phyloP scores from a whole-genome alignment of 2,329 filamentous ascomycete species.

The Xylaria polymorpha region DNA sequence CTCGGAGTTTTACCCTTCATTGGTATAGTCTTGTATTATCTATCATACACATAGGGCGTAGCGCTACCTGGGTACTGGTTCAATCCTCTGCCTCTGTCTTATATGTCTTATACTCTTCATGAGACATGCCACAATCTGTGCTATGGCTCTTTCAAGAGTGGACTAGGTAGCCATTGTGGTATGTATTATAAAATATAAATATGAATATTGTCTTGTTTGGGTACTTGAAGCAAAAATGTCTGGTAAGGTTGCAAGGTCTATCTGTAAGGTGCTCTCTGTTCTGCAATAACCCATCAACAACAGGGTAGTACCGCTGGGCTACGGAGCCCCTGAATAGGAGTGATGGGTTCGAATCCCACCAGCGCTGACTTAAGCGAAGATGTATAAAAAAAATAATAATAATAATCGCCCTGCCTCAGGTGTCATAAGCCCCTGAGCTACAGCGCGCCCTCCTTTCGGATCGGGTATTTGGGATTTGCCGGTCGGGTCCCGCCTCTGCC shows the following conservation, averaged over 20 bases:
- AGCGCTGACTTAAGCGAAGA: background rate
- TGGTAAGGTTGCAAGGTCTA: background rate
- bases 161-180: too few relatives aligned
- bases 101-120: background rate
- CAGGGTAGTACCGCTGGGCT: background rate
- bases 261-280: background rate
- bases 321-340: background rate
- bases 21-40: too few relatives aligned
- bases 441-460: slow-evolving; percentile 28
- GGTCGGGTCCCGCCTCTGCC: slow-evolving; percentile 8
- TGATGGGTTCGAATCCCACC: background rate
- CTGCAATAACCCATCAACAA: too few relatives aligned
- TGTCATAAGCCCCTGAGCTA: slow-evolving; percentile 17
- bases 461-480: slow-evolving; percentile 15
- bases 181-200: too few relatives aligned
- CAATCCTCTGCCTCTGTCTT: background rate
- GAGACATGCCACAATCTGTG: background rate
- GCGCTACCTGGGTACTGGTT: background rate
- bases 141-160: too few relatives aligned
- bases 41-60: too few relatives aligned
- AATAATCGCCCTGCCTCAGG: slow-evolving; percentile 8
- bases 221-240: background rate
- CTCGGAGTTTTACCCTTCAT: too few relatives aligned
- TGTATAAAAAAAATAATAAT: background rate
- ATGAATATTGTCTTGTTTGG: background rate